Percentiles rank a stretch among this genome's conserved stretches.
Conservation (phyloP, 257 asterid genomes). For the Penstemon eatonii region DNA sequence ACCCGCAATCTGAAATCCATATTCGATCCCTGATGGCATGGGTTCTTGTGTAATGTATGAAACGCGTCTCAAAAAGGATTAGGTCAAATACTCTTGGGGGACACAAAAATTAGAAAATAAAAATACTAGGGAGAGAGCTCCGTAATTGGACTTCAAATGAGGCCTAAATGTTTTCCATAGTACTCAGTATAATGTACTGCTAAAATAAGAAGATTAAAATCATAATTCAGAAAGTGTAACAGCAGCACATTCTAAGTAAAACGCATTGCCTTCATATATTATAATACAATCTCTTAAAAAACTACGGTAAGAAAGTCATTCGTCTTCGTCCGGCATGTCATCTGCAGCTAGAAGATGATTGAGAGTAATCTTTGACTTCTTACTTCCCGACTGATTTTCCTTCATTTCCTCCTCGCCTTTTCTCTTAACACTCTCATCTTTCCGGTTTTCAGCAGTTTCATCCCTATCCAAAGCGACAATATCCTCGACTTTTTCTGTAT, state of each 20-base stretch:
- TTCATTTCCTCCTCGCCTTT: conserved; percentile 32
- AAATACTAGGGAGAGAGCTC: no score
- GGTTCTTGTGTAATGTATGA: no score
- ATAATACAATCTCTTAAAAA: conserved; percentile 6
- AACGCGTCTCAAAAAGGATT: no score
- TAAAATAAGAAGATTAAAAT: conserved; percentile 1
- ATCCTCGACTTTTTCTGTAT: conserved; percentile 31
- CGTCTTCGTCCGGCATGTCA: conserved; percentile 54
- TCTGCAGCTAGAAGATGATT: conserved; percentile 80
- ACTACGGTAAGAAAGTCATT: conserved; percentile 3
- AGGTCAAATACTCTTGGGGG: no score
- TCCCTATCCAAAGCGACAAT: conserved; percentile 33
- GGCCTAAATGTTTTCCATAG: background rate
- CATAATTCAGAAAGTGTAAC: background rate
- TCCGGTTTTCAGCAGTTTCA: conserved; percentile 31
- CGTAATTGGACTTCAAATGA: no score
- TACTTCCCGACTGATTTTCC: conserved; percentile 41
- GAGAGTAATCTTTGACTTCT: conserved; percentile 71
- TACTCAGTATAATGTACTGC: background rate
- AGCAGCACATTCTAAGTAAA: background rate
- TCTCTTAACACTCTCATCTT: conserved; percentile 48
- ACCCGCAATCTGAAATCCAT: no score
- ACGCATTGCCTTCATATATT: background rate
- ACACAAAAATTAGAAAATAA: no score
- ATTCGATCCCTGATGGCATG: no score